These are phyloP conservation scores for Penicillium bialowiezense DNA, from an alignment of 495 filamentous ascomycete species.

Conservation along the genomic window DNA sequence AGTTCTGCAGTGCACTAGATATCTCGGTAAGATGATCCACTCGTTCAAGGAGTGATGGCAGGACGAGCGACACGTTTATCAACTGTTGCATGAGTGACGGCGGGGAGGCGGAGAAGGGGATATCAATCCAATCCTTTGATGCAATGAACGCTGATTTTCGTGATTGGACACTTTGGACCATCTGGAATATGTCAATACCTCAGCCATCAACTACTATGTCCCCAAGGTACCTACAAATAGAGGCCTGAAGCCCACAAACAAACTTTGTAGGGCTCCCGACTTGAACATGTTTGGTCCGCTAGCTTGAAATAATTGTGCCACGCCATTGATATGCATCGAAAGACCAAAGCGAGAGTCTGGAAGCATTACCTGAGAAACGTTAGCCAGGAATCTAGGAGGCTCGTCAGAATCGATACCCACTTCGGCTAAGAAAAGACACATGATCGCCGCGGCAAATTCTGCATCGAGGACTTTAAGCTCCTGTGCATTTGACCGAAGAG, in stretches of 20 bases:
- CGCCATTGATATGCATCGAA: constrained; percentile 27
- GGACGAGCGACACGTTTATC: constrained; percentile 19
- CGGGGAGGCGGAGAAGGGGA: constrained; percentile 23
- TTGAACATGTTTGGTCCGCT: constrained; percentile 21
- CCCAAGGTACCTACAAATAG: constrained; percentile 20
- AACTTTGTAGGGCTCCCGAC: constrained; percentile 25
- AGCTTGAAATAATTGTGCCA: constrained; percentile 22
- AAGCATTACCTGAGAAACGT: constrained; percentile 22
- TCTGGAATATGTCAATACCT: background rate
- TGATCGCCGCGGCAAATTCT: background rate
- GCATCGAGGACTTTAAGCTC: background rate
- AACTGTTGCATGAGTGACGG: constrained; percentile 31
- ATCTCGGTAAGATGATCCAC: constrained; percentile 4
- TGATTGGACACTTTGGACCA: background rate
- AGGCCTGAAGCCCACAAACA: constrained; percentile 36
- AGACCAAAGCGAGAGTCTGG: constrained; percentile 21
- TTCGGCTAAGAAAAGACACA: background rate
- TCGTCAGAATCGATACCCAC: background rate
- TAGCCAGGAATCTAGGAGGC: background rate
- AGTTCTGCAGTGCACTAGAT: background rate
- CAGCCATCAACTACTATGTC: constrained; percentile 1
- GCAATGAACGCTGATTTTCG: constrained; percentile 20
- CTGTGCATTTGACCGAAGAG: background rate
- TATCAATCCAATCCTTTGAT: constrained; percentile 19
- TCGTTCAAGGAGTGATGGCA: constrained; percentile 27